A percentile compares a stretch with the other conserved stretches of the same genome.
Evolutionary conservation across 768 basidiomycete genomes (phyloP).

Genomic region (Udeniomyces megalosporus): DNA sequence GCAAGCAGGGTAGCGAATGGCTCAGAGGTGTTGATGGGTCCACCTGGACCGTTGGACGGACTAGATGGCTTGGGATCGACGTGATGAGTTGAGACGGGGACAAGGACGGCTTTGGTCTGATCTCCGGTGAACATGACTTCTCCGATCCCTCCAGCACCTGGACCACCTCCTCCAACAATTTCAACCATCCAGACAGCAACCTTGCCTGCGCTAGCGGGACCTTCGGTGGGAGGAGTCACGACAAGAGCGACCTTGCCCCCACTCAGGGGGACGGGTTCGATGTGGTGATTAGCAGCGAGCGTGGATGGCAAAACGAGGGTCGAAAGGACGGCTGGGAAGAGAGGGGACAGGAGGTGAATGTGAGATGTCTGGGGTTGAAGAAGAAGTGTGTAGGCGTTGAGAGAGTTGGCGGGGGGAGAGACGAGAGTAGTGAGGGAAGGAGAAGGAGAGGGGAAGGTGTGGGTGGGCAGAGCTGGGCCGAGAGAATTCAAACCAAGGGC

Average conservation of each 20-base stretch:
- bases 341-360: constrained; percentile 7
- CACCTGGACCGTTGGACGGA: not conserved
- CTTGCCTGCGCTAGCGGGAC: not conserved
- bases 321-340: constrained; percentile 7
- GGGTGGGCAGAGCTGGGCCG: not conserved
- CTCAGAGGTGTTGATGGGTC: not conserved
- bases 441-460: constrained; percentile 4
- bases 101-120: constrained; percentile 9
- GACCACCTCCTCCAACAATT: not conserved
- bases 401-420: not conserved
- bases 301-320: not conserved
- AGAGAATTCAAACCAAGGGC: not conserved
- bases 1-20: constrained; percentile 2
- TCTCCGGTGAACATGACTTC: constrained; percentile 12
- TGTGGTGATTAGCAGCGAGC: not conserved
- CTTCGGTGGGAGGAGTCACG: not conserved
- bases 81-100: not conserved
- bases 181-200: constrained; percentile 5
- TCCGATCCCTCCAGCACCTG: constrained; percentile 1
- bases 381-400: constrained; percentile 5
- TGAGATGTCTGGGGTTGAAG: not conserved
- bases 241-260: not conserved
- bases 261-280: not conserved
- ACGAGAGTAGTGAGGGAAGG: not conserved
- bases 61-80: not conserved